A percentile compares a stretch with the other conserved stretches of the same genome.
Evolutionary conservation across 306 rosid genomes (phyloP).

Genomic region (Oemleria cerasiformis): DNA sequence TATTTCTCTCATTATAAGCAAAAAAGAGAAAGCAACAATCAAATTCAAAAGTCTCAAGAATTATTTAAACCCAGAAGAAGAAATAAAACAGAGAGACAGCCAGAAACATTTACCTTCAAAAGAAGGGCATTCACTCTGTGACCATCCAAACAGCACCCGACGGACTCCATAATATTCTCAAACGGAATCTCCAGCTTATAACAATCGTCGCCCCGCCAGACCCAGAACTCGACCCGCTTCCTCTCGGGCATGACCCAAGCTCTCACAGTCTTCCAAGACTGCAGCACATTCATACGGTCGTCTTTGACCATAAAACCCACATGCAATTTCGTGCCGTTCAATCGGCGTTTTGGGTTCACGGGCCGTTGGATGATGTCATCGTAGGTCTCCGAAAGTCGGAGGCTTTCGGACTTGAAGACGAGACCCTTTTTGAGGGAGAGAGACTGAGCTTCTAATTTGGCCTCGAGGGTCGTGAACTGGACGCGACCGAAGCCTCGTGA

Average conservation of each 20-base stretch:
- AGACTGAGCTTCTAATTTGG: constrained; percentile 39
- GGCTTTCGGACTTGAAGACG: constrained; percentile 45
- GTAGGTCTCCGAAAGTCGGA: constrained; percentile 39
- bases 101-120: constrained; percentile 36
- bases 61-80: background rate
- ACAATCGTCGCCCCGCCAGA: constrained; percentile 34
- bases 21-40: background rate
- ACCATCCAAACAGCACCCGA: constrained; percentile 42
- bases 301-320: constrained; percentile 50
- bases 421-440: constrained; percentile 37
- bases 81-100: background rate
- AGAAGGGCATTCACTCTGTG: constrained; percentile 49
- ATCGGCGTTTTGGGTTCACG: constrained; percentile 31
- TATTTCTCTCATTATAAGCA: background rate
- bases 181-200: constrained; percentile 63
- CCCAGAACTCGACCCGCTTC: constrained; percentile 60
- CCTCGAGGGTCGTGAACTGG: constrained; percentile 54
- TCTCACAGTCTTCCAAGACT: constrained; percentile 58
- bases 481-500: constrained; percentile 78
- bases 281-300: constrained; percentile 45
- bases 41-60: background rate
- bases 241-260: constrained; percentile 80
- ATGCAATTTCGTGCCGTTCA: constrained; percentile 37
- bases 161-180: constrained; percentile 63
- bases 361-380: constrained; percentile 67